Evolutionary conservation across 2,329 filamentous ascomycete genomes (phyloP), one percentile per base, ranked within the genome.

Genomic region (Leptographium wingfieldii): DNA sequence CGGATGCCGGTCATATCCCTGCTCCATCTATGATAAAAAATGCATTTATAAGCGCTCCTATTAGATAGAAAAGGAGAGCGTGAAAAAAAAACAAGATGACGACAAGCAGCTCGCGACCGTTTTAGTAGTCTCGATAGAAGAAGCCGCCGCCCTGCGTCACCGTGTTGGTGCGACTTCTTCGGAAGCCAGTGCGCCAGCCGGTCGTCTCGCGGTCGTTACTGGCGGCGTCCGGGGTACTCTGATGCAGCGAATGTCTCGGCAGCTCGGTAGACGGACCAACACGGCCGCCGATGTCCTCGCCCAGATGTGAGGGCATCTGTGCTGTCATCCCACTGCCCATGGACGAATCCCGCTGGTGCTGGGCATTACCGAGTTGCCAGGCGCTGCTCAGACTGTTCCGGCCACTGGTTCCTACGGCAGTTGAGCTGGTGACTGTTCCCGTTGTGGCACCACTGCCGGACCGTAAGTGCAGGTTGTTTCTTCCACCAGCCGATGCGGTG

Each of bases 361-460:
- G 48, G 29, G 31, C n/a, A 9, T 16, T 38, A 9, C 25, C 33
- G 2, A 56, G 35, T 25, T 27, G 19, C 5, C 35, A 22, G 54
- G 40, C 38, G n/a, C 27, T 35, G 54, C 46, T 59, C 5, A 63
- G 27, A 48, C 63, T 65, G 11, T 55, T 62, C 4, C 61, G 62
- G 58, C 57, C 60, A 56, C 57, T 60, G 48, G 54, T 59, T 33
- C 61, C 62, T 7, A 62, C 61, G 11, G 57, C 43, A 1, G 63
- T 64, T 16, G 63, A 61, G 57, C 62, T 61, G 43, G 33, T 19
- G 1, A 54, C 38, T 22, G 61, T 64, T 27, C 11, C 46, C 12
- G 43, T 43, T 0, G 62, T 64, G 38, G 53, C 48, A 3, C 38
- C 59, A 29, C 62, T 65, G n/a, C 9, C 54, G 0, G 63, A 58